Percentiles rank a stretch among this genome's conserved stretches.
phyloP scores from a whole-genome alignment of 1,139 yeast species.

The Lodderomyces pseudojiufengensis region DNA sequence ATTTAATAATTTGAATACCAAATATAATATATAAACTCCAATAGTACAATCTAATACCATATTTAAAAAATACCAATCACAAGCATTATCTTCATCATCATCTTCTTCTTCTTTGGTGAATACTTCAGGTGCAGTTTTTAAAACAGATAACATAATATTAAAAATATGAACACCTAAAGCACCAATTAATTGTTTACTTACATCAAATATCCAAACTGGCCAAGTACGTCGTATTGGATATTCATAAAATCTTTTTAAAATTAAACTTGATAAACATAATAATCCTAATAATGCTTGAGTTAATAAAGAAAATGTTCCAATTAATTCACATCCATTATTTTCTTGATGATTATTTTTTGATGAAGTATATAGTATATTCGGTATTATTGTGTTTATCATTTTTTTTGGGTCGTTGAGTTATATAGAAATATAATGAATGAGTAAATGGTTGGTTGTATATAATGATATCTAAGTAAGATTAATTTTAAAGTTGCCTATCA shows the following conservation, averaged over 20 bases:
- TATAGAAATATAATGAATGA: too few species aligned
- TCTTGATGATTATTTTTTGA: slow-evolving; percentile 5
- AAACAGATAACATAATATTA: slow-evolving; percentile 68
- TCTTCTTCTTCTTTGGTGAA: slow-evolving; percentile 5
- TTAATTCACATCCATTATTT: slow-evolving; percentile 52
- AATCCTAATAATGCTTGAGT: slow-evolving; percentile 70
- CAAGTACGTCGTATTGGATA: slow-evolving; percentile 78
- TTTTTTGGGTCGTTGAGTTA: too few species aligned
- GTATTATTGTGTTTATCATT: not conserved
- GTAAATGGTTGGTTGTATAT: too few species aligned
- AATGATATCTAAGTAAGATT: too few species aligned
- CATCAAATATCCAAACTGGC: slow-evolving; percentile 87
- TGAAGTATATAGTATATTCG: not conserved
- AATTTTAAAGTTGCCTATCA: too few species aligned
- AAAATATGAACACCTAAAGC: slow-evolving; percentile 79
- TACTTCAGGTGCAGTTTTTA: slow-evolving; percentile 30
- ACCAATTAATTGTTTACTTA: slow-evolving; percentile 83
- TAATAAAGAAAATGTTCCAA: slow-evolving; percentile 68
- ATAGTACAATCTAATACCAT: slow-evolving; percentile 87
- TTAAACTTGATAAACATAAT: slow-evolving; percentile 68
- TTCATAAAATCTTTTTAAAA: slow-evolving; percentile 74
- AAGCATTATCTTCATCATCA: slow-evolving; percentile 47
- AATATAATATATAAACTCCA: slow-evolving; percentile 80
- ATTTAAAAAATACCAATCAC: slow-evolving; percentile 90
- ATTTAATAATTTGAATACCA: slow-evolving; percentile 48